Evolutionary conservation across 2,329 filamentous ascomycete genomes (phyloP), one percentile per base, ranked within the genome.

Genomic region (Emericellopsis atlantica): DNA sequence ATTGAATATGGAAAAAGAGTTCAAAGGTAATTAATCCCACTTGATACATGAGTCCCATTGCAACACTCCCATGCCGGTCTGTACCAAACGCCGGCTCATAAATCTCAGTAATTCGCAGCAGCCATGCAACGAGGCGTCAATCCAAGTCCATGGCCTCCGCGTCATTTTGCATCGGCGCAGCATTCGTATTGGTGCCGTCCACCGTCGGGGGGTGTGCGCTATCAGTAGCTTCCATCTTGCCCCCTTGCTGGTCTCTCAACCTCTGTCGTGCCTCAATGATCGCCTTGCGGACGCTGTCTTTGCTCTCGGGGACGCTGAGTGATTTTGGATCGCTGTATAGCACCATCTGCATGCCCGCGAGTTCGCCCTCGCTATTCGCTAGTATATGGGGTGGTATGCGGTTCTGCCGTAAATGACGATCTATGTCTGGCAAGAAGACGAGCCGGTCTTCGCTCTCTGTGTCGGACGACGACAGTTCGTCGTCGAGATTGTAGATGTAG

Each of bases 401-500:
- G 45, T 81, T 81, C 44, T 74, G 70, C 46, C 71, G 72, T 40
- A 96, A 70, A 55, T 85, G 82, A 61, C 84, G 86, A 56, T 90
- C 82, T 41, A 96, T 84, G 55, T 93, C 85, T 1, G 87, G 80
- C 1, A 94, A 72, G 65, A 95, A 88, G 54, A 89, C 70, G 37
- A 93, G 72, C 48, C 67, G 72, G 18, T 74, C 67, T 45, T 72
- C 69, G 42, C 34, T 46, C 11, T 59, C 56, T 49, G 49, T 60
- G 45, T 61, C 62, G 7, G 65, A 66, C 12, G 81, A 66, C 14
- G 81, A 81, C 26, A 96, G 74, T 62, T 96, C 90, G 51, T 83
- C 83, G 55, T 94, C 88, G 9, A 98, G 70, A 60, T 93, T 80
- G 66, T 89, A 81, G 51, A 98, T 88, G 69, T 92, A 95, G 45